Evolutionary conservation across 768 basidiomycete genomes (phyloP).

Genomic region (Kwoniella bestiolae): DNA sequence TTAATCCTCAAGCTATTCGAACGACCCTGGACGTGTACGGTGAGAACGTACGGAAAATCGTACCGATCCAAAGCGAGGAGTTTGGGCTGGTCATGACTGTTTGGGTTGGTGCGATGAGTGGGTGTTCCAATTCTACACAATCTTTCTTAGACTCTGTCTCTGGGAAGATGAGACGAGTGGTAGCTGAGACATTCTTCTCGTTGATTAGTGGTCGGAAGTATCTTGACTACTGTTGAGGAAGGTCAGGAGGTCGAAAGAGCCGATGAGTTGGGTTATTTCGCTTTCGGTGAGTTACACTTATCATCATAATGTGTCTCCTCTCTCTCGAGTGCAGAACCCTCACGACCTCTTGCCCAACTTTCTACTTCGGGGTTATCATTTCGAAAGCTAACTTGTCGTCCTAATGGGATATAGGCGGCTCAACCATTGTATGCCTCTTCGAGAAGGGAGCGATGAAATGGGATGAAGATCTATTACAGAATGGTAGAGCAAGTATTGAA

Average conservation of each 20-base stretch:
- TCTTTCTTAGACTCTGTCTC: too few species aligned
- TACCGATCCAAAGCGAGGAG: slow-evolving; percentile 83
- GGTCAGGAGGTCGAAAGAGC: slow-evolving; percentile 79
- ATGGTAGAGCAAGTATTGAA: slow-evolving; percentile 83
- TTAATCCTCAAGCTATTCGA: slow-evolving; percentile 95
- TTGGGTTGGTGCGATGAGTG: slow-evolving; percentile 59
- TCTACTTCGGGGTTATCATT: too few species aligned
- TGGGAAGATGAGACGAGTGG: background rate
- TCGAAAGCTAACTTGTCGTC: slow-evolving; percentile 5
- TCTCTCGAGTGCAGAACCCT: too few species aligned
- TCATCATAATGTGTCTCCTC: background rate
- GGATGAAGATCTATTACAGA: slow-evolving; percentile 87
- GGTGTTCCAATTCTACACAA: slow-evolving; percentile 28
- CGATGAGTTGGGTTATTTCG: slow-evolving; percentile 92
- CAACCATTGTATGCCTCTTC: slow-evolving; percentile 87
- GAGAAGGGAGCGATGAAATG: slow-evolving; percentile 82
- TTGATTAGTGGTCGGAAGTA: slow-evolving; percentile 76
- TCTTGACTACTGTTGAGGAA: slow-evolving; percentile 81
- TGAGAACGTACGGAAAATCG: slow-evolving; percentile 89
- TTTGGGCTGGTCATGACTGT: slow-evolving; percentile 93
- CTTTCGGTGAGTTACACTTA: slow-evolving; percentile 84
- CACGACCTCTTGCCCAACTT: too few species aligned
- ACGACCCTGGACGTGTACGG: slow-evolving; percentile 89
- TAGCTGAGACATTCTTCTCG: too few species aligned
- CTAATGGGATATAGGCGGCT: slow-evolving; percentile 74